Evolutionary conservation across 495 filamentous ascomycete genomes (phyloP), one percentile per base, ranked within the genome.

Genomic region (Darksidea phi): DNA sequence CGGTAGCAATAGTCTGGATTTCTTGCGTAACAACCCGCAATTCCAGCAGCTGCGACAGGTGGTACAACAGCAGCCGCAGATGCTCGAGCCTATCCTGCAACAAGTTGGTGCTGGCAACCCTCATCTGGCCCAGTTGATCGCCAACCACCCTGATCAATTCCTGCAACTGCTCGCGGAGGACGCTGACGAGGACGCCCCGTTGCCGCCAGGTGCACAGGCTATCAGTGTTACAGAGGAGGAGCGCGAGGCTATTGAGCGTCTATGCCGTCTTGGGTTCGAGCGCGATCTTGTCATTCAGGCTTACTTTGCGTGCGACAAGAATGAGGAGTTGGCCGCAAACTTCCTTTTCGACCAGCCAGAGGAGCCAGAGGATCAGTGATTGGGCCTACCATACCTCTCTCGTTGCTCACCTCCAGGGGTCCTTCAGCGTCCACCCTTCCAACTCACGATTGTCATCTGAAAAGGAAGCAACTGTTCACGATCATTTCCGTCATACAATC

Each of bases 281-380:
- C 86, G 92, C 26, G 93, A 97, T 67, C 82, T 88, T 65, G 95
- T 93, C 43, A 96, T 98, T 71, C 94, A 98, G 78, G 94, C 94
- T 12, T 98, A 97, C 77, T 97, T 98, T 72, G 94, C 94, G 6
- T 98, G 94, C 73, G 94, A 98, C 75, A 98, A 97, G 81, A 97
- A 98, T 73, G 94, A 98, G 75, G 94, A 98, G 72, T 79, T 97
- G 36, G 92, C 94, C 2, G 94, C 94, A 28, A 98, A 98, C 71
- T 97, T 97, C 76, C 79, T 98, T 53, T 98, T 98, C 70, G 94
- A 98, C 65, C 90, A 97, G 72, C 91, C 92, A 1, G 90, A 94
- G 59, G 94, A 97, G 26, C 87, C 88, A 34, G 88, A 91, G 54
- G 82, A 88, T 53, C 67, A 72, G 58, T 72, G 59, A 47, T 50